phyloP scores from a whole-genome alignment of 257 asterid genomes.

The Nicotiana otophora region DNA sequence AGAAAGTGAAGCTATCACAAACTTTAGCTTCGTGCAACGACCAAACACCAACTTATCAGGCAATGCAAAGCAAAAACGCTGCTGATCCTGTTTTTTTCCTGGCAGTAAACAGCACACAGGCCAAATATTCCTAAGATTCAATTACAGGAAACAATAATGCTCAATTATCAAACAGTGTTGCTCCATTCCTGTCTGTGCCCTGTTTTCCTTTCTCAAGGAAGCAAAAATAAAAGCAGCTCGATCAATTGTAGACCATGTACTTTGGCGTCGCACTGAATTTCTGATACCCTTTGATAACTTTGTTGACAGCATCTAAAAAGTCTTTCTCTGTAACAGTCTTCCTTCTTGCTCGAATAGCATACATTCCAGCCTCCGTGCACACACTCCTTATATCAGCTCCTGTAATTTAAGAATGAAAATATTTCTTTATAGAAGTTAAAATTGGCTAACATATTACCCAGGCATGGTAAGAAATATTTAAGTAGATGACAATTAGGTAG shows the following conservation, averaged over 20 bases:
- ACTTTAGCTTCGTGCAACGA: not conserved
- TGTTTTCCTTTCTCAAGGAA: not conserved
- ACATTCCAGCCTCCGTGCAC: too few relatives aligned
- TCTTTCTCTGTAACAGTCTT: too few relatives aligned
- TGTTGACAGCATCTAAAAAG: too few relatives aligned
- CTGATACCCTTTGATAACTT: too few relatives aligned
- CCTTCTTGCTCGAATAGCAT: too few relatives aligned
- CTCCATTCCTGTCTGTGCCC: not conserved
- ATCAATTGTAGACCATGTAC: too few relatives aligned
- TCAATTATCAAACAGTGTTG: not conserved
- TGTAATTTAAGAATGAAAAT: constrained; percentile 43
- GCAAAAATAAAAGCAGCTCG: not conserved
- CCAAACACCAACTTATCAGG: not conserved
- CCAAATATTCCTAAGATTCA: not conserved
- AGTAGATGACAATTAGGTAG: too few relatives aligned
- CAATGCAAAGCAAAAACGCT: not conserved
- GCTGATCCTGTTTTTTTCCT: not conserved
- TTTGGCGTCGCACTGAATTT: too few relatives aligned
- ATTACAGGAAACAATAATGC: not conserved
- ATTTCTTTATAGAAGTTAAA: too few relatives aligned
- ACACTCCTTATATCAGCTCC: too few relatives aligned
- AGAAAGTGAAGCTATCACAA: not conserved
- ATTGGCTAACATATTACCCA: too few relatives aligned
- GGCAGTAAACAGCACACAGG: not conserved
- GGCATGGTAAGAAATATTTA: too few relatives aligned